Evolutionary conservation across 352 stramenopile genomes (phyloP), one percentile per base, ranked within the genome.

Genomic region (Pythium phragmiticola): DNA sequence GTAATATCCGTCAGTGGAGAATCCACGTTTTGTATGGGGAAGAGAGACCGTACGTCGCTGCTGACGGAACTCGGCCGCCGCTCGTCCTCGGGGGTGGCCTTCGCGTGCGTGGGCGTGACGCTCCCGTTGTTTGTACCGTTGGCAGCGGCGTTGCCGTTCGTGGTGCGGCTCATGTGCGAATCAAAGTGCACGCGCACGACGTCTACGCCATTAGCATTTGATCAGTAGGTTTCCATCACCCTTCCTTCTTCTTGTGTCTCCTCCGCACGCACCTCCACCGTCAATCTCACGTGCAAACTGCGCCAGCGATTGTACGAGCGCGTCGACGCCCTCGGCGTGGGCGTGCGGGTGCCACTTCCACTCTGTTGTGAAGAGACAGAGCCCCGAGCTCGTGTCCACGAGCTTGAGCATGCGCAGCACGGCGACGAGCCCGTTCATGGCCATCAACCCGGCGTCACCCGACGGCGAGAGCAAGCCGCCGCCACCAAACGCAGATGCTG

Each of bases 221-320:
- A 28, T 48, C 39, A 39, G 14, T 26, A 14, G 19, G 17, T 21
- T 9, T 53, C 47, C 23, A 33, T 30, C 19, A 13, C n/a, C 43
- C 6, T 30, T 30, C 16, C 6, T 14, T 14, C 45, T n/a, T 50
- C 21, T 19, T 16, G 23, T 21, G 21, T 39, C 16, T 30, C 21
- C 14, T 30, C 26, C 26, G 4, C 26, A 41, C 63, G 57, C 56
- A 89, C 80, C 78, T 58, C 86, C 86, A 12, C 81, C 86, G 59
- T 95, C 86, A 65, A 95, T 92, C 74, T 95, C 86, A 14, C 86
- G 78, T 8, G 84, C 84, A 61, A 95, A 95, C 60, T 95, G 86
- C 30, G 75, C 86, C 58, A 95, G 90, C 39, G 80, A 90, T 69
- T 91, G 82, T 26, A 95, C 82, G 30, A 95, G 80, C 53, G 86